Base-by-base conservation (phyloP, 228 moss, liverwort and hornwort genomes). In the Sphagnum magellanicum region DNA sequence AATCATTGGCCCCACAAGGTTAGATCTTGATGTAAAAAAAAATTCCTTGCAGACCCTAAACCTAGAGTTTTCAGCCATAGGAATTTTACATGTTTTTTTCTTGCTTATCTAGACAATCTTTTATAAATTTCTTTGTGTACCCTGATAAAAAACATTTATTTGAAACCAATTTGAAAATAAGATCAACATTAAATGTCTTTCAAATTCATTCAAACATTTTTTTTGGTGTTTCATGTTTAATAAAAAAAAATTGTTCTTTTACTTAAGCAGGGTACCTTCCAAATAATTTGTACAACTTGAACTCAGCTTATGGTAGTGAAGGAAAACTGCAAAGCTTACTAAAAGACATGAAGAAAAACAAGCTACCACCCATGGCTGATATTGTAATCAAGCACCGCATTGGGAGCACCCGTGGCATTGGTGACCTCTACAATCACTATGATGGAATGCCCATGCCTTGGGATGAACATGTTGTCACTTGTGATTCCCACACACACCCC, bases 321-420 rank as follows among this genome's bases (percentile, higher is more conserved):
- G 69, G 67, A 70, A 91, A 90, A 63, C 79, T 96, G 61, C 87
- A 74, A 77, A 83, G 52, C 59, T 84, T 96, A 69, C 61, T 96
- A 73, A 72, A 71, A 64, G 78, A 71, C 64, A 79, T 81, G 68
- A 89, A 83, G 70, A 83, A 62, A 83, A 81, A 76, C 64, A 74
- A 79, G 79, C 67, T 96, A 79, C 85, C 80, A 71, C 81, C 88
- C 16, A 87, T 91, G 88, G 93, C 91, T 65, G 93, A 96, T 77
- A 67, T 91, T 70, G 96, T 96, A 77, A 96, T 96, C 83, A 96
- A 96, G 70, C 96, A 96, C 74, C 84, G 93, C 72, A 86, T 96
- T 66, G 93, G 93, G 12, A 96, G 93, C 68, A 53, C 86, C 51
- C 78, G 77, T 50, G 96, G 96, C 52, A 71, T 86, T 61, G 89